A percentile compares a stretch with the other conserved stretches of the same genome.
Evolutionary conservation across 2,329 filamentous ascomycete genomes (phyloP).

Genomic region (Parastagonospora nodorum): DNA sequence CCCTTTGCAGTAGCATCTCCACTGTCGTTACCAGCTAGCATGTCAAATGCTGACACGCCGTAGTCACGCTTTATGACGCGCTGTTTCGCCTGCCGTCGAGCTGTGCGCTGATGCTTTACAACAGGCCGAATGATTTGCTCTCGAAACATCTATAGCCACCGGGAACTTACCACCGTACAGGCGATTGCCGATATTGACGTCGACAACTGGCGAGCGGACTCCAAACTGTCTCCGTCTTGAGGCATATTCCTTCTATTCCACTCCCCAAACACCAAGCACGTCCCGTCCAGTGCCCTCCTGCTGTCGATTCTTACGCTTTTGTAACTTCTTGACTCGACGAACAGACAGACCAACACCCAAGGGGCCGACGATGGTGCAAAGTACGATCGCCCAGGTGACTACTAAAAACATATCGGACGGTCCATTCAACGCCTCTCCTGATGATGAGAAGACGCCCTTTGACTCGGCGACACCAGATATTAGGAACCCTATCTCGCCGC

Average conservation of each 20-base stretch:
- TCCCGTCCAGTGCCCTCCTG: slow-evolving; percentile 44
- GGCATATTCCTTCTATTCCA: slow-evolving; percentile 17
- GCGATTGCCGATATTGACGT: too few relatives aligned
- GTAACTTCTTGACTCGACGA: slow-evolving; percentile 51
- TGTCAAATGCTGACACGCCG: background rate
- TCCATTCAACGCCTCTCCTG: slow-evolving; percentile 9
- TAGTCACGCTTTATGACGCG: background rate
- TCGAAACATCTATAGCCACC: background rate
- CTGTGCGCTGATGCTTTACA: background rate
- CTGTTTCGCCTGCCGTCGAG: background rate
- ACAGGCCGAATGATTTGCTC: background rate
- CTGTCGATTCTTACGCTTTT: slow-evolving; percentile 37
- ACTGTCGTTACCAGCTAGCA: background rate
- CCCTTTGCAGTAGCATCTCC: background rate
- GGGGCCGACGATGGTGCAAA: slow-evolving; percentile 62
- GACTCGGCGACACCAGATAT: slow-evolving; percentile 71
- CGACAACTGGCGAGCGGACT: too few relatives aligned
- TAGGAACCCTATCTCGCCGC: slow-evolving; percentile 81
- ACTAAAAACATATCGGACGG: slow-evolving; percentile 58
- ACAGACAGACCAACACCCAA: slow-evolving; percentile 58
- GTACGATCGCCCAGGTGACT: slow-evolving; percentile 61
- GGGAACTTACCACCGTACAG: too few relatives aligned
- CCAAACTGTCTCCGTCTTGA: background rate
- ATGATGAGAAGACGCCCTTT: slow-evolving; percentile 52
- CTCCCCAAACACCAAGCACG: slow-evolving; percentile 53